phyloP scores from a whole-genome alignment of 495 filamentous ascomycete genomes.

The Beverwykella pulmonaria region DNA sequence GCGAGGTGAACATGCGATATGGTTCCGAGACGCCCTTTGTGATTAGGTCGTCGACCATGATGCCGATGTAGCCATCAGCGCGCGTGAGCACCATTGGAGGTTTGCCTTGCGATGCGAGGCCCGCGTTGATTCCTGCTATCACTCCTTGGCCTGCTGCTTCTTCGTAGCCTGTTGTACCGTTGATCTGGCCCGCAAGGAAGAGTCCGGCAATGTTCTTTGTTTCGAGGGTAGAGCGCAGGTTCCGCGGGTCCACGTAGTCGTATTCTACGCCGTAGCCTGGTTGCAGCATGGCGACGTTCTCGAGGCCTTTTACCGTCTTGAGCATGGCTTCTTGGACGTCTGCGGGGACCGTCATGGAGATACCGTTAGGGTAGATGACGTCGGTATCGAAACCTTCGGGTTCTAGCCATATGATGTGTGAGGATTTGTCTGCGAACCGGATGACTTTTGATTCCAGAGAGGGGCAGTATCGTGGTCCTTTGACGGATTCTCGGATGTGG shows the following conservation, averaged over 20 bases:
- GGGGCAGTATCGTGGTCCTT: slow-evolving; percentile 92
- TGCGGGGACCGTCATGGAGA: slow-evolving; percentile 92
- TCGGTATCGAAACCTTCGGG: slow-evolving; percentile 92
- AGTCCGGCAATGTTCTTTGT: slow-evolving; percentile 89
- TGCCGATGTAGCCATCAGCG: slow-evolving; percentile 91
- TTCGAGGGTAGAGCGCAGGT: slow-evolving; percentile 81
- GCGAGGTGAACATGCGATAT: slow-evolving; percentile 97
- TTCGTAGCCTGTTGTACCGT: slow-evolving; percentile 97
- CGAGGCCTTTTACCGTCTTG: slow-evolving; percentile 80
- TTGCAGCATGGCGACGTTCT: slow-evolving; percentile 91
- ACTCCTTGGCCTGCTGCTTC: slow-evolving; percentile 94
- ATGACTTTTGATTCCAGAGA: slow-evolving; percentile 95
- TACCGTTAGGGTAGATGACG: slow-evolving; percentile 93
- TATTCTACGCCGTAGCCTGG: slow-evolving; percentile 98
- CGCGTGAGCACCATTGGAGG: slow-evolving; percentile 69
- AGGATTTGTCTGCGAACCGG: slow-evolving; percentile 74
- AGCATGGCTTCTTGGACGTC: slow-evolving; percentile 83
- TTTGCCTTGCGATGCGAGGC: slow-evolving; percentile 69
- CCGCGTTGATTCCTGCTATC: slow-evolving; percentile 90
- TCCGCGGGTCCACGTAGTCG: slow-evolving; percentile 95
- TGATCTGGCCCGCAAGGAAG: slow-evolving; percentile 95
- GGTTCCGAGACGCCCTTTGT: slow-evolving; percentile 97
- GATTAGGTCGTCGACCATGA: slow-evolving; percentile 98
- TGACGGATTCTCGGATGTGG: slow-evolving; percentile 94
- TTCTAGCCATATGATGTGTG: slow-evolving; percentile 92